Evolutionary conservation across 257 asterid genomes (phyloP).

Genomic region (Solanum peruvianum): DNA sequence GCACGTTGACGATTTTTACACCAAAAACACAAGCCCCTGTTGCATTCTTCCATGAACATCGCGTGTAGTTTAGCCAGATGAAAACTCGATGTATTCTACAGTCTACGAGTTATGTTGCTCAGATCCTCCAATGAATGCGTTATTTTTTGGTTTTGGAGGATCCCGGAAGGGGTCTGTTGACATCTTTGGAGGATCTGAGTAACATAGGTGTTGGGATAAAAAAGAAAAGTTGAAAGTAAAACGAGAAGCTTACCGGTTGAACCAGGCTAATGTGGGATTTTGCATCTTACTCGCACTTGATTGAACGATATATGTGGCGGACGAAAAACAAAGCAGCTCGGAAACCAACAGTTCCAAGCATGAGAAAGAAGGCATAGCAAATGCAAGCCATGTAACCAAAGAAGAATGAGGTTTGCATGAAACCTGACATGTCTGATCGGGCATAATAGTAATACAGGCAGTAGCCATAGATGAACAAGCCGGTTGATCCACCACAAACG

Average conservation of each 20-base stretch:
- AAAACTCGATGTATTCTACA: not conserved
- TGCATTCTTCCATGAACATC: not conserved
- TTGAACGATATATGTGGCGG: slow-evolving; percentile 21
- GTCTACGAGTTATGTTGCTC: not conserved
- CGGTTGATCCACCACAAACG: slow-evolving; percentile 28
- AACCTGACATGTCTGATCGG: slow-evolving; percentile 21
- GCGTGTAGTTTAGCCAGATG: not conserved
- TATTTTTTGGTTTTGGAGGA: not conserved
- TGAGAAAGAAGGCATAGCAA: slow-evolving; percentile 21
- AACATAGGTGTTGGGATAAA: not conserved
- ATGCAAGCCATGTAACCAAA: slow-evolving; percentile 24
- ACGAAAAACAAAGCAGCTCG: slow-evolving; percentile 19
- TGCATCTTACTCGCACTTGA: slow-evolving; percentile 16
- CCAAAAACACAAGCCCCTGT: not conserved
- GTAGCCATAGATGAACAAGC: slow-evolving; percentile 17
- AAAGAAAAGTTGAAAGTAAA: not conserved
- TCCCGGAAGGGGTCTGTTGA: not conserved
- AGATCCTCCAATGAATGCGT: not conserved
- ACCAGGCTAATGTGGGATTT: not conserved
- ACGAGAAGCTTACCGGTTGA: not conserved
- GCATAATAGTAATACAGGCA: slow-evolving; percentile 19
- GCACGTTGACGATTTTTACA: not conserved
- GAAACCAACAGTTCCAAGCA: slow-evolving; percentile 25
- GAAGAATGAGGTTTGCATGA: slow-evolving; percentile 25
- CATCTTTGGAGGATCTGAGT: not conserved